Evolutionary conservation across 2,329 filamentous ascomycete genomes (phyloP), one percentile per base, ranked within the genome.

Genomic region (Pseudocercospora macadamiae): DNA sequence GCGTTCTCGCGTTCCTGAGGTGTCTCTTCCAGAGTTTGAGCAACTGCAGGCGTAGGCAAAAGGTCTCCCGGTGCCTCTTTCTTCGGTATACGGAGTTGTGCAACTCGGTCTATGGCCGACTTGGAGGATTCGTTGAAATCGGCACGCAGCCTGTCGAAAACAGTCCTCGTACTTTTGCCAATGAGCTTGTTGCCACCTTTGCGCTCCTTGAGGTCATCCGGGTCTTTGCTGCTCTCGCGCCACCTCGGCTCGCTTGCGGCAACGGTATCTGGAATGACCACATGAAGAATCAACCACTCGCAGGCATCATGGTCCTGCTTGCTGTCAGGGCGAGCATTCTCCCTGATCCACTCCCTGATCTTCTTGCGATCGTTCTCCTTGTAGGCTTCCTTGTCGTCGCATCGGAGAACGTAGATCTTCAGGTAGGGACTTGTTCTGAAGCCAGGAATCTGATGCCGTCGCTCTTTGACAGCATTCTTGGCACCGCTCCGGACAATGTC

Each of bases 331-430:
- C 86, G 83, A 0, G 88, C 86, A 63, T 96, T 83, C 5, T 84
- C 80, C 74, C 95, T 96, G 68, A 97, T 85, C 95, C 95, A 99
- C 65, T 97, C 93, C 51, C 90, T 86, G 32, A 99, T 82, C 66
- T 90, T 86, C 68, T 90, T 86, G 51, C 92, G 84, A 5, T 90
- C 87, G 10, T 86, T 86, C 1, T 85, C 80, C 75, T 96, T 97
- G 81, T 99, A 99, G 7, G 86, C 86, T 48, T 99, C 96, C 70
- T 92, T 96, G 72, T 99, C 95, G 77, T 97, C 95, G 76, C 95
- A 97, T 70, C 93, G 86, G 54, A 99, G 83, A 2, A 99, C 79
- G 57, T 93, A 89, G 5, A 99, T 79, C 74, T 96, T 97, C 60
- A 99, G 81, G 74, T 99, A 99, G 0, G 96, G 92, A 0, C 93